Evolutionary conservation across 2,329 filamentous ascomycete genomes (phyloP), one percentile per base, ranked within the genome.

Genomic region (Geosmithia putterillii): DNA sequence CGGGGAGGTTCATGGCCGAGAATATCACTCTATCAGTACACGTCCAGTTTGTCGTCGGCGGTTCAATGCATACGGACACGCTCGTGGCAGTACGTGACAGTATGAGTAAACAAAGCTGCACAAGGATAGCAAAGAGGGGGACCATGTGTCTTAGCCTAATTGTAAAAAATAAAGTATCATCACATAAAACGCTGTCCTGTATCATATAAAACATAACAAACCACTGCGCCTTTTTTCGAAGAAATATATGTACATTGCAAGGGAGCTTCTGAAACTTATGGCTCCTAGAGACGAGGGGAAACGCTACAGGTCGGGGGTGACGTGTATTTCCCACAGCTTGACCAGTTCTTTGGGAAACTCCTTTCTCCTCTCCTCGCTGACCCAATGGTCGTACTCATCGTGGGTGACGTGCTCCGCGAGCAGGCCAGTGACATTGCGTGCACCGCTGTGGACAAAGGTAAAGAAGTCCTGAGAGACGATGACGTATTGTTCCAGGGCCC

Each of bases 401-500:
- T 70, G 60, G 1, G 69, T 70, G 21, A 69, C 69, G 35, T 62
- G 62, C 50, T 77, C 69, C 2, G 54, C 59, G 34, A 82, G 53
- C 23, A 81, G 52, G 0, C 40, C 22, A 10, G n/a, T 19, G n/a
- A 70, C 69, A 44, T 67, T 56, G 1, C 63, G 65, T 44, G 66
- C 56, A 1, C 64, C 65, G 2, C 58, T 57, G 3, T 49, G 48
- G 19, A 73, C 45, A 48, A 69, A 79, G 21, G 64, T 57, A 46
- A 81, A 53, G 47, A 83, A 83, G 38, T 75, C 71, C 40, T 71
- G 57, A 0, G 76, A 70, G 2, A 77, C 62, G 38, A 73, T 64
- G 22, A 82, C 75, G 50, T 83, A 83, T 56, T 81, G 70, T 23
- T 62, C 55, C 37, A 83, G 54, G 1, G 74, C 79, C 45, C 75